Conservation (phyloP, 23 red algal species). For the Gracilaria vermiculophylla region DNA sequence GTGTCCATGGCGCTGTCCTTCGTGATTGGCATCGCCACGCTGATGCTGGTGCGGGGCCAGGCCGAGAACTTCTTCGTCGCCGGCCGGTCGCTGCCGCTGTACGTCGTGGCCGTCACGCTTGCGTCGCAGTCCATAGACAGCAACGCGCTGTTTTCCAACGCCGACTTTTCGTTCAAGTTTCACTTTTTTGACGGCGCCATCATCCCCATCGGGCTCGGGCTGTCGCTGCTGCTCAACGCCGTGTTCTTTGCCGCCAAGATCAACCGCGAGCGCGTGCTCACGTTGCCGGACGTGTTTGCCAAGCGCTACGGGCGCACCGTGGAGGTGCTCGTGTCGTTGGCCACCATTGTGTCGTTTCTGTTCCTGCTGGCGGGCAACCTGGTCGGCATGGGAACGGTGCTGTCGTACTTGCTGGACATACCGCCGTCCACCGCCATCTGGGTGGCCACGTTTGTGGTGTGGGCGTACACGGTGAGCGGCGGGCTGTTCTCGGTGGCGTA, state of each 20-base stretch:
- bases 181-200: constrained; percentile 24
- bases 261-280: constrained; percentile 1
- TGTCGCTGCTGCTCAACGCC: constrained; percentile 9
- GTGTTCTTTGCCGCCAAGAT: constrained; percentile 7
- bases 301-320: constrained; percentile 25
- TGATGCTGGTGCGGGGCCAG: not conserved
- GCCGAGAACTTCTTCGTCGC: constrained; percentile 40
- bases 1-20: constrained; percentile 8
- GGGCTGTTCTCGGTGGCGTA: constrained; percentile 25
- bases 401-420: not conserved
- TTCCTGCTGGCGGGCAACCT: constrained; percentile 24
- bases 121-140: constrained; percentile 19
- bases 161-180: constrained; percentile 22
- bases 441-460: constrained; percentile 2
- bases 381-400: not conserved
- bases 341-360: constrained; percentile 20
- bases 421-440: not conserved
- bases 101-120: not conserved
- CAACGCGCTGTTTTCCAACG: constrained; percentile 3
- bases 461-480: not conserved
- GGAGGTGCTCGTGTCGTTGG: not conserved
- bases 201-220: not conserved
- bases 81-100: not conserved
- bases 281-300: constrained; percentile 1
- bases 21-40: not conserved